Evolutionary conservation across 768 basidiomycete genomes (phyloP).

Genomic region (Amanita pallidorosea): DNA sequence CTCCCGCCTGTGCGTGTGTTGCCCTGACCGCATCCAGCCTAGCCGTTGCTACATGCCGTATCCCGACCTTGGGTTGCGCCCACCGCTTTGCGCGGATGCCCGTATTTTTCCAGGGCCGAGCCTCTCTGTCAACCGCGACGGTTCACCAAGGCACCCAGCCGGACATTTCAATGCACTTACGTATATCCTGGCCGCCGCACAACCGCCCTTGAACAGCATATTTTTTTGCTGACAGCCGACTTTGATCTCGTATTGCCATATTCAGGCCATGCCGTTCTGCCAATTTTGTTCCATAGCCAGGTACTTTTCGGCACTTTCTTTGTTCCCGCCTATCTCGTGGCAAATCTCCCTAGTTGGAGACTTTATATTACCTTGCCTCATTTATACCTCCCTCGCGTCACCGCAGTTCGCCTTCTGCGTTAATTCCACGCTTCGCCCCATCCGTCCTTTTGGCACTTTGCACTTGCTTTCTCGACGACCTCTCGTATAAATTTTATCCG

Average conservation of each 20-base stretch:
- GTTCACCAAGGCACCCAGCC: background rate
- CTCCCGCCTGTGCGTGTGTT: background rate
- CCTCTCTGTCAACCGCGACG: background rate
- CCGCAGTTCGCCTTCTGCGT: background rate
- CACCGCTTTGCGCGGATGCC: background rate
- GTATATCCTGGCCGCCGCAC: background rate
- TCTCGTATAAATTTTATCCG: constrained; percentile 1
- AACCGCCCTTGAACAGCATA: no score
- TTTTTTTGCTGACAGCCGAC: background rate
- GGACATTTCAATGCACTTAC: background rate
- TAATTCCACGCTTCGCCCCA: background rate
- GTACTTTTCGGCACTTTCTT: constrained; percentile 5
- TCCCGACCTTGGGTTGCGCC: background rate
- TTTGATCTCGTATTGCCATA: background rate
- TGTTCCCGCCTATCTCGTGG: constrained; percentile 1
- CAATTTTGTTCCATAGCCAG: background rate
- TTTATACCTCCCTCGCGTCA: background rate
- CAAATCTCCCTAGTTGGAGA: background rate
- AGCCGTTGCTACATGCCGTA: background rate
- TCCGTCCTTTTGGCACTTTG: background rate
- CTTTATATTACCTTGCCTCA: background rate
- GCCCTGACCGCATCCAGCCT: background rate
- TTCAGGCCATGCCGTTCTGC: background rate
- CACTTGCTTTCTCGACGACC: background rate
- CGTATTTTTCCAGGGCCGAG: background rate